phyloP scores from a whole-genome alignment of 129 eudicot species.

The Saussurea involucrata region DNA sequence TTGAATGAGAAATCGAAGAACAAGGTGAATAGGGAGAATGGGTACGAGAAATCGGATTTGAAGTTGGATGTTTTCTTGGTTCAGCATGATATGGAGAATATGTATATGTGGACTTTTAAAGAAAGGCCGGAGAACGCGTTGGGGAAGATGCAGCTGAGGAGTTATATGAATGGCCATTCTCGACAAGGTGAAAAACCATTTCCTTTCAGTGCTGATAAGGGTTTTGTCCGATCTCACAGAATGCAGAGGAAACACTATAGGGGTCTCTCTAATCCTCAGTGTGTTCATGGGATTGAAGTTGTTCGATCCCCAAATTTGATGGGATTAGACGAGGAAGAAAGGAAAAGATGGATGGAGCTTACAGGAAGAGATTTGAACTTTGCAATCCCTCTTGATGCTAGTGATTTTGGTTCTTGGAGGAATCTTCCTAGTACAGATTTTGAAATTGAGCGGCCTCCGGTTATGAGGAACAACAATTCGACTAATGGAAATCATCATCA shows the following conservation, averaged over 20 bases:
- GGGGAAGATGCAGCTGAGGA: conserved; percentile 73
- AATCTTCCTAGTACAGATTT: conserved; percentile 51
- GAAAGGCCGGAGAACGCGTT: conserved; percentile 66
- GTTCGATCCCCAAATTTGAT: conserved; percentile 56
- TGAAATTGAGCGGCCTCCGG: conserved; percentile 57
- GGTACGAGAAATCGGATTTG: conserved; percentile 59
- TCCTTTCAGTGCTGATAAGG: conserved; percentile 63
- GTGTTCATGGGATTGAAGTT: conserved; percentile 81
- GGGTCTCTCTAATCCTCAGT: conserved; percentile 75
- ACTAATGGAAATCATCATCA: conserved; percentile 30
- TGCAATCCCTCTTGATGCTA: conserved; percentile 65
- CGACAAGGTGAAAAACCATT: conserved; percentile 67
- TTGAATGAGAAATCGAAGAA: conserved; percentile 55
- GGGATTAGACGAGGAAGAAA: conserved; percentile 56
- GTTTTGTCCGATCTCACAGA: conserved; percentile 63
- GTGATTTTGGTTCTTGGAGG: conserved; percentile 67
- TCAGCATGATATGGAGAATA: conserved; percentile 81
- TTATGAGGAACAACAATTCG: conserved; percentile 26
- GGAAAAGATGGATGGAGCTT: conserved; percentile 67
- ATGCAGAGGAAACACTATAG: conserved; percentile 74
- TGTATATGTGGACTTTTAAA: conserved; percentile 78
- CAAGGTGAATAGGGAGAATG: conserved; percentile 45
- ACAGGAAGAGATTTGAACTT: conserved; percentile 67
- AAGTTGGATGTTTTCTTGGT: conserved; percentile 65
- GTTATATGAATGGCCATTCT: conserved; percentile 72